Evolutionary conservation across 1,284 basidiomycete genomes (phyloP), one percentile per base, ranked within the genome.

Genomic region (Tilletia caries): DNA sequence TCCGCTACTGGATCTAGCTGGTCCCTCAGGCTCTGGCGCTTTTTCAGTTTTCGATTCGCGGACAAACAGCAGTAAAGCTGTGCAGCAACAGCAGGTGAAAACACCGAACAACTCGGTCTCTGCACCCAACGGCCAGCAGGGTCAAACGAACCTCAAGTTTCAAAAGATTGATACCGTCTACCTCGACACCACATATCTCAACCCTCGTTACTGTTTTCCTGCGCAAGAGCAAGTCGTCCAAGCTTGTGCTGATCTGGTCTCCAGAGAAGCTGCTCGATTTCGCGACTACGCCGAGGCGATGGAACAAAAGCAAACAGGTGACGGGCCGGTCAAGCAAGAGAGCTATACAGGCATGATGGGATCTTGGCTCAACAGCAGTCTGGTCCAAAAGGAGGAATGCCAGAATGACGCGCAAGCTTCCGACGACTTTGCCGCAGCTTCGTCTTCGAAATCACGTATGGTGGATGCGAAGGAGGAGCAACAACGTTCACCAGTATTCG

Each of bases 181-280:
- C 82, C 87, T 98, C 32, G 96, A 98, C 83, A 98, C 95, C 6
- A 98, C 96, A 0, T 98, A 98, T 83, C 87, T 97, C 48, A 91
- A 96, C 78, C 92, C 95, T 0, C 91, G 90, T 88, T 97, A 98
- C 83, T 92, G 91, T 67, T 98, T 98, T 78, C 93, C 96, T 0
- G 91, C 95, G 1, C 95, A 98, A 79, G 89, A 92, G 15, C 88
- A 91, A 60, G 95, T 98, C 43, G 91, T 98, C 48, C 88, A 90
- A 34, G 95, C 95, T 0, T 98, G 95, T 80, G 92, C 92, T 0
- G 89, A 92, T 64, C 86, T 97, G 1, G 91, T 92, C 0, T 86
- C 86, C 68, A 86, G 88, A 44, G 83, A 70, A 25, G 68, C 91
- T 1, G 87, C 89, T 23, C 71, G 81, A 0, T 84, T 68, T 8